Evolutionary conservation across 805 yeast genomes (phyloP).

Genomic region (Grigorovia humatica): DNA sequence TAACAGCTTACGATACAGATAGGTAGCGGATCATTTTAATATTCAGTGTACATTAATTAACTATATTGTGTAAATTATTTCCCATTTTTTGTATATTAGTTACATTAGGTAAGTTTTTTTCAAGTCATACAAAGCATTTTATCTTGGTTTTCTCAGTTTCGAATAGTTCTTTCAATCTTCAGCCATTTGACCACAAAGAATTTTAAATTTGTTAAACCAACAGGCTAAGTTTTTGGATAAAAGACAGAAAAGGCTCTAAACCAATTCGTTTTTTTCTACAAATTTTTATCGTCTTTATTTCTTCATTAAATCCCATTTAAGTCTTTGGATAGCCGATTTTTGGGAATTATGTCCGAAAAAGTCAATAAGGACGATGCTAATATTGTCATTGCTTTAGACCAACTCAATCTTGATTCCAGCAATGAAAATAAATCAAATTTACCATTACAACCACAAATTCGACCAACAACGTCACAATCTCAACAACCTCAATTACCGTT

Average conservation of each 20-base stretch:
- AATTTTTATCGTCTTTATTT: background rate
- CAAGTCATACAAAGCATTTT: background rate
- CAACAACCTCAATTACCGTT: background rate
- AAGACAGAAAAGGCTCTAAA: background rate
- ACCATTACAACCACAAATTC: background rate
- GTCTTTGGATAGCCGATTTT: too few relatives aligned
- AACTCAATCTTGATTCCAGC: slow-evolving; percentile 19
- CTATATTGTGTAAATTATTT: background rate
- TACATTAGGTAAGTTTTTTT: background rate
- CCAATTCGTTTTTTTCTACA: background rate
- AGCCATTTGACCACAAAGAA: background rate
- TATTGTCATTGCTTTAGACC: slow-evolving; percentile 19
- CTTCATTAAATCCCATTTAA: too few relatives aligned
- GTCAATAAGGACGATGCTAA: background rate
- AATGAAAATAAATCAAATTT: background rate
- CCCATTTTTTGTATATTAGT: background rate
- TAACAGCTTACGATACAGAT: background rate
- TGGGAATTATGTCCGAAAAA: background rate
- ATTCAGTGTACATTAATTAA: background rate
- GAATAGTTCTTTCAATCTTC: background rate
- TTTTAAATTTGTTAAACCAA: too few relatives aligned
- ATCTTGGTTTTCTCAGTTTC: background rate
- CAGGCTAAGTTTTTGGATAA: too few relatives aligned
- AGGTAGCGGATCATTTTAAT: background rate
- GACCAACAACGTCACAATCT: too few relatives aligned